Evolutionary conservation across 345 rosid species (phyloP).

Genomic region (Psidium friedrichsthalianum): DNA sequence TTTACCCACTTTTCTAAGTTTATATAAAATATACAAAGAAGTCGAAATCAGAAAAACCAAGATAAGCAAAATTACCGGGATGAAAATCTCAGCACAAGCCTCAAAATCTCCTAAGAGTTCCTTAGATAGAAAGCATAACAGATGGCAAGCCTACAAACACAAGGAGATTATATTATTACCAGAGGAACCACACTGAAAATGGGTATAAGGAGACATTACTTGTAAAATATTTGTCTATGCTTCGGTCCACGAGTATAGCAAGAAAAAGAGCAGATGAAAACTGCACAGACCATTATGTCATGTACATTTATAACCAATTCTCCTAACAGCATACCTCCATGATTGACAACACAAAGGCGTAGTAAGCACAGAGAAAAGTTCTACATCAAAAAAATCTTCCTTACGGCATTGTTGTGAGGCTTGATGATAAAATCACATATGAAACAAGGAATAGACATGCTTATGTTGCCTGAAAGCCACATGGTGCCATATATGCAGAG

Average conservation of each 20-base stretch:
- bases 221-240: neutral
- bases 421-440: neutral
- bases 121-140: constrained; percentile 86
- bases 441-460: neutral
- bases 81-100: constrained; percentile 83
- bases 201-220: neutral
- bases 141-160: constrained; percentile 69
- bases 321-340: neutral
- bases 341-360: neutral
- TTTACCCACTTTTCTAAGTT: neutral
- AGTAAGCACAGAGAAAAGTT: neutral
- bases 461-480: neutral
- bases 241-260: neutral
- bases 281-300: neutral
- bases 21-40: neutral
- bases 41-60: neutral
- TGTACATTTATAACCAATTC: neutral
- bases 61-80: constrained; percentile 56
- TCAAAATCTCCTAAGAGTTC: constrained; percentile 97
- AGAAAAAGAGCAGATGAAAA: neutral
- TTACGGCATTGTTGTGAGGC: neutral
- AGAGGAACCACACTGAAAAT: neutral
- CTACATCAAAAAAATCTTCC: neutral
- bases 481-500: neutral
- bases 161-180: neutral